Evolutionary conservation across 164 flowering plant species (phyloP).

Genomic region (Protea cynaroides): DNA sequence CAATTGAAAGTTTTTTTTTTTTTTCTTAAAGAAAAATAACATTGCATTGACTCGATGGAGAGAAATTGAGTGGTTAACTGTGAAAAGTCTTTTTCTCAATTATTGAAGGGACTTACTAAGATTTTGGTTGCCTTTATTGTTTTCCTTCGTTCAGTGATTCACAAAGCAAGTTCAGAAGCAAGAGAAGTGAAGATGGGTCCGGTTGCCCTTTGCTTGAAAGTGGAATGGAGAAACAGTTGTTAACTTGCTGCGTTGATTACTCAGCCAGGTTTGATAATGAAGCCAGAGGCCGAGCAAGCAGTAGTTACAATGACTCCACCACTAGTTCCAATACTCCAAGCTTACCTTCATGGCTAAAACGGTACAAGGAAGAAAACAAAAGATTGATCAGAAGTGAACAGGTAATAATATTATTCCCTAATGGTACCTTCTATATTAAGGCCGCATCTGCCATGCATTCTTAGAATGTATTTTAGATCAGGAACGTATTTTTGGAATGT

Average conservation of each 20-base stretch:
- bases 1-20: no score
- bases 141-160: constrained; percentile 24
- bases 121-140: not conserved
- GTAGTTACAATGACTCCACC: constrained; percentile 26
- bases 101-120: not conserved
- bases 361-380: constrained; percentile 54
- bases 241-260: constrained; percentile 51
- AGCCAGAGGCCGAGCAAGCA: constrained; percentile 35
- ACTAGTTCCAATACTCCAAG: constrained; percentile 32
- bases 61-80: not conserved
- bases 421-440: no score
- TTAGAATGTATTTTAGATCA: no score
- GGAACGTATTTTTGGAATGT: no score
- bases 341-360: constrained; percentile 89
- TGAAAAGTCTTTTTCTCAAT: not conserved
- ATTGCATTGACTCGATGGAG: no score
- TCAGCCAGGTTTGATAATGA: constrained; percentile 46
- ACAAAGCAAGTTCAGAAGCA: constrained; percentile 32
- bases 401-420: constrained; percentile 27
- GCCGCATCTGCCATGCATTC: no score
- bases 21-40: no score
- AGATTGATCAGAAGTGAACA: constrained; percentile 33
- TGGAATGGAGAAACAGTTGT: constrained; percentile 38
- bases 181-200: constrained; percentile 32
- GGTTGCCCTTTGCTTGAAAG: constrained; percentile 27